phyloP scores from a whole-genome alignment of 805 yeast genomes.

The Ogataea nitratoaversa region DNA sequence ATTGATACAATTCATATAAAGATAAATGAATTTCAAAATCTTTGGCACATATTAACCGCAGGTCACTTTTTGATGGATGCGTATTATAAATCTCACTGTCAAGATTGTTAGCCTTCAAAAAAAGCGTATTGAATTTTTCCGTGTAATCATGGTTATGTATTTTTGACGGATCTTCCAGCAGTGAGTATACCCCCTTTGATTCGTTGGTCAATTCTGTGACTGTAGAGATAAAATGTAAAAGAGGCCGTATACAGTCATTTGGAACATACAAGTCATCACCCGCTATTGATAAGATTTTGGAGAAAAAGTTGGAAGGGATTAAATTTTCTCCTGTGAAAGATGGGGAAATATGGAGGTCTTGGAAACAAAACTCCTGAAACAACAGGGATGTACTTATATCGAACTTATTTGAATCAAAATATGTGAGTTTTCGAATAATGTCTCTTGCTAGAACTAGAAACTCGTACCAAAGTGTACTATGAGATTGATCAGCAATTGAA shows the following conservation, averaged over 20 bases:
- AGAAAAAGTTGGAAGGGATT: slow-evolving; percentile 1
- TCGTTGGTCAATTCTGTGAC: neutral
- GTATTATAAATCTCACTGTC: neutral
- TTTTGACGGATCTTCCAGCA: slow-evolving; percentile 1
- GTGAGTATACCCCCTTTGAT: neutral
- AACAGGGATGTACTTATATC: neutral
- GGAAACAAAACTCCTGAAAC: neutral
- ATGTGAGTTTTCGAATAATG: neutral
- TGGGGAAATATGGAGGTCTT: slow-evolving; percentile 9
- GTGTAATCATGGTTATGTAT: slow-evolving; percentile 4
- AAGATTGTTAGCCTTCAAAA: neutral
- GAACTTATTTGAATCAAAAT: neutral
- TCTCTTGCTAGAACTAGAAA: neutral
- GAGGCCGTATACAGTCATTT: slow-evolving; percentile 1
- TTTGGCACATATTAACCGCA: neutral
- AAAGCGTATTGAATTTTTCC: slow-evolving; percentile 4
- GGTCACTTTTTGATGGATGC: slow-evolving; percentile 3
- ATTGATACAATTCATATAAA: slow-evolving; percentile 28
- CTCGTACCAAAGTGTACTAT: neutral
- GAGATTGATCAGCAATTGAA: neutral
- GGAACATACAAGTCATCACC: neutral
- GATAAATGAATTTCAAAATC: slow-evolving; percentile 25
- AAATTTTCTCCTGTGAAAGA: slow-evolving; percentile 2
- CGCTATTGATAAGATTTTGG: neutral
- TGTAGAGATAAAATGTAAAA: neutral